These are phyloP conservation scores for Tulasnella sp. DNA, from an alignment of 768 basidiomycete genomes.

Conservation along the genomic window DNA sequence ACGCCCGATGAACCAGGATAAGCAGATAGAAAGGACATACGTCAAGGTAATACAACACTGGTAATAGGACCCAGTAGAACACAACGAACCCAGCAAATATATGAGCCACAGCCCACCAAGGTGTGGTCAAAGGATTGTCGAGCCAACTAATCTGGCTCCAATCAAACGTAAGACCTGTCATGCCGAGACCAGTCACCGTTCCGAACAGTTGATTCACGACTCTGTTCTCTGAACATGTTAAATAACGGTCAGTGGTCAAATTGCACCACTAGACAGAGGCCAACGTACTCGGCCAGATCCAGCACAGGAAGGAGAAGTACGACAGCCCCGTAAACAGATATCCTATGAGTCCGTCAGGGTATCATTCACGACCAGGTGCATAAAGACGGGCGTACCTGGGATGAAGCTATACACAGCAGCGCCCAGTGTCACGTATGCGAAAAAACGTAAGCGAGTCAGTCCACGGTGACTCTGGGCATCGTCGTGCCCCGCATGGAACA, in stretches of 20 bases:
- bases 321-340: conserved; percentile 87
- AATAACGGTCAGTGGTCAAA: background rate
- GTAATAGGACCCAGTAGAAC: background rate
- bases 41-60: background rate
- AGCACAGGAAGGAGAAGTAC: conserved; percentile 86
- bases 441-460: conserved; percentile 77
- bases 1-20: conserved; percentile 28
- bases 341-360: conserved; percentile 43
- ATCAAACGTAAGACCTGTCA: background rate
- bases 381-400: conserved; percentile 56
- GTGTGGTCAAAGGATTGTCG: background rate
- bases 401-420: conserved; percentile 85
- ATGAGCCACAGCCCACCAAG: background rate
- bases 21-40: background rate
- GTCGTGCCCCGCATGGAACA: conserved; percentile 89
- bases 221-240: background rate
- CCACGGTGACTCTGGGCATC: conserved; percentile 42
- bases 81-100: background rate
- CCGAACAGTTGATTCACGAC: background rate
- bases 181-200: background rate
- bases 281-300: conserved; percentile 56
- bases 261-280: too few relatives aligned
- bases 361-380: background rate
- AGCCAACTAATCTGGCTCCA: background rate
- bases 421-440: conserved; percentile 56